A percentile compares a stretch with the other conserved stretches of the same genome.
Conservation (phyloP, 805 yeast species). For the Candida oleophila region DNA sequence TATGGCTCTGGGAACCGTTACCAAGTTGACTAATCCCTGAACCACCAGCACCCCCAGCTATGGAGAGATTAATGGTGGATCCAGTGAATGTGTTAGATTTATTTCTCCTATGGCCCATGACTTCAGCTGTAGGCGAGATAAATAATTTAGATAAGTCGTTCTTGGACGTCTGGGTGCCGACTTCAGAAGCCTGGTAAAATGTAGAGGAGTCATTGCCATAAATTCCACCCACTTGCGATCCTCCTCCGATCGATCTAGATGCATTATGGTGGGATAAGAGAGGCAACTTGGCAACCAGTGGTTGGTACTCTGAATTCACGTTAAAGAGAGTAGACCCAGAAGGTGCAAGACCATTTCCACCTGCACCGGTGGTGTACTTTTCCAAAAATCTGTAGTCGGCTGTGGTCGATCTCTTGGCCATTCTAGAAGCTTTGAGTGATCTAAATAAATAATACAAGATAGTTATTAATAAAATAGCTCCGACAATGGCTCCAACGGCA, state of each 20-base stretch:
- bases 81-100: conserved; percentile 19
- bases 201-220: conserved; percentile 28
- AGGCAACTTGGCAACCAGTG: conserved; percentile 34
- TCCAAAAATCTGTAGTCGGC: conserved; percentile 27
- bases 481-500: conserved; percentile 71
- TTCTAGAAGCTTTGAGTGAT: conserved; percentile 47
- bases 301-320: conserved; percentile 15
- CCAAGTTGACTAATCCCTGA: conserved; percentile 19
- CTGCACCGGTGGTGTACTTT: conserved; percentile 28
- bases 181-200: conserved; percentile 27
- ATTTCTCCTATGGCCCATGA: conserved; percentile 48
- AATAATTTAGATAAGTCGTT: conserved; percentile 53
- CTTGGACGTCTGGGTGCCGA: conserved; percentile 29
- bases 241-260: conserved; percentile 18
- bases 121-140: conserved; percentile 79
- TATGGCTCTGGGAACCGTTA: conserved; percentile 16
- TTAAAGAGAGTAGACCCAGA: not conserved
- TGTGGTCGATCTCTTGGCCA: conserved; percentile 47
- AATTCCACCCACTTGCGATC: conserved; percentile 4
- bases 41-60: conserved; percentile 13
- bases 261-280: conserved; percentile 24
- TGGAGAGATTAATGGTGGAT: conserved; percentile 11
- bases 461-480: conserved; percentile 53
- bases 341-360: conserved; percentile 1
- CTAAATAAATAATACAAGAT: conserved; percentile 51